Percentiles rank a stretch among this genome's conserved stretches.
Conservation (phyloP, 805 yeast species). For the Spencermartinsiella europaea region DNA sequence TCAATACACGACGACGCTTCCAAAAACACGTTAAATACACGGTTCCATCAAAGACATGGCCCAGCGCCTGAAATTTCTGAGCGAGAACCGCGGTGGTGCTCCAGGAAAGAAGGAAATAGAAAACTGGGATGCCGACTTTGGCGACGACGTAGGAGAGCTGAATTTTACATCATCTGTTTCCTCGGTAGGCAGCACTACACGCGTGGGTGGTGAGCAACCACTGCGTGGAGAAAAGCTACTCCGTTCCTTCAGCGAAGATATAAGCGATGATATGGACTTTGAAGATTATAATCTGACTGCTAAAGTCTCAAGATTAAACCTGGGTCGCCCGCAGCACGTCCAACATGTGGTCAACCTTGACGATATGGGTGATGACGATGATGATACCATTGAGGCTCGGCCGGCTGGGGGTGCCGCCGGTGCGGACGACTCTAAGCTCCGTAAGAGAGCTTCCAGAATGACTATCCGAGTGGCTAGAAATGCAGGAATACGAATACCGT, state of each 20-base stretch:
- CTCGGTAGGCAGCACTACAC: constrained; percentile 10
- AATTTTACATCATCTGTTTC: constrained; percentile 16
- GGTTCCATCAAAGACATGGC: too few species aligned
- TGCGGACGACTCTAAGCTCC: neutral
- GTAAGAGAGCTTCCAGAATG: neutral
- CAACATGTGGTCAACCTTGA: neutral
- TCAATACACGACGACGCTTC: too few species aligned
- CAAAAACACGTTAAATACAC: too few species aligned
- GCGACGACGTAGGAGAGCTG: constrained; percentile 5
- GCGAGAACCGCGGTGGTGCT: neutral
- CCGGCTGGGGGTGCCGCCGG: too few species aligned
- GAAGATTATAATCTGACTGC: constrained; percentile 1
- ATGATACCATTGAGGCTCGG: constrained; percentile 6
- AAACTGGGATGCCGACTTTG: constrained; percentile 14
- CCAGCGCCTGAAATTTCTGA: neutral
- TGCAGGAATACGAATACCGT: neutral
- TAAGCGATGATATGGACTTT: neutral
- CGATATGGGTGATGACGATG: constrained; percentile 2
- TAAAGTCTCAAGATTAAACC: neutral
- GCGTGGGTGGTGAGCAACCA: neutral
- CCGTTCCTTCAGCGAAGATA: neutral
- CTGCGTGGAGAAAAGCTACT: neutral
- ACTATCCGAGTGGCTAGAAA: neutral
- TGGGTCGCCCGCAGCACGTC: constrained; percentile 1
- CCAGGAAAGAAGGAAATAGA: neutral